phyloP scores from a whole-genome alignment of 73 alveolate genomes.

The Durusdinium trenchii region DNA sequence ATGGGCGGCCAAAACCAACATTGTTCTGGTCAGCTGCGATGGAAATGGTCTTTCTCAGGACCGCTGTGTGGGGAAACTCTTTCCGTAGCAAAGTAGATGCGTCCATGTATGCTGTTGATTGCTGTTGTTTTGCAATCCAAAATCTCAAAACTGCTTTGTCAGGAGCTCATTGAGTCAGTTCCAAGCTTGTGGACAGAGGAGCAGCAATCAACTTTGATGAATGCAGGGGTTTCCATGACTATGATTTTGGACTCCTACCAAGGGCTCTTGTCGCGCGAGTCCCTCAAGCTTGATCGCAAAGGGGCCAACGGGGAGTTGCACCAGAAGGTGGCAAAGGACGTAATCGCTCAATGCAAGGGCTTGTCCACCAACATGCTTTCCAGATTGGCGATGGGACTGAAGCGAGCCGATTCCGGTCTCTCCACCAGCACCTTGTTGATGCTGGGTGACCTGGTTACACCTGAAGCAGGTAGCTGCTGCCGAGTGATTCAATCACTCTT shows the following conservation, averaged over 20 bases:
- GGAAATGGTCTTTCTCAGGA: background rate
- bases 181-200: conserved; percentile 83
- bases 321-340: background rate
- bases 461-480: conserved; percentile 82
- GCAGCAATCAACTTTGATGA: conserved; percentile 64
- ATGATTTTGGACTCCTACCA: conserved; percentile 68
- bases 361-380: background rate
- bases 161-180: conserved; percentile 6
- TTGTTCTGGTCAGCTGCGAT: conserved; percentile 83
- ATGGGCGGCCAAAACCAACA: conserved; percentile 86
- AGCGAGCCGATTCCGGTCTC: background rate
- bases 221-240: conserved; percentile 69
- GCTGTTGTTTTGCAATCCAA: background rate
- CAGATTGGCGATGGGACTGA: background rate
- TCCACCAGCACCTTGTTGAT: background rate
- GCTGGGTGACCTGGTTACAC: background rate
- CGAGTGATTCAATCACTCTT: conserved; percentile 70
- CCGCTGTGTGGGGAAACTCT: background rate
- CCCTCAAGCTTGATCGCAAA: conserved; percentile 25
- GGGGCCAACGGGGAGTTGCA: conserved; percentile 16
- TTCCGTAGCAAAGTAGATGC: background rate
- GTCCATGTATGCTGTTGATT: background rate
- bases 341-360: conserved; percentile 24
- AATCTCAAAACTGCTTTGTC: background rate
- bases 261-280: conserved; percentile 4